phyloP scores from a whole-genome alignment of 768 basidiomycete species.

The Serendipita vermifera region DNA sequence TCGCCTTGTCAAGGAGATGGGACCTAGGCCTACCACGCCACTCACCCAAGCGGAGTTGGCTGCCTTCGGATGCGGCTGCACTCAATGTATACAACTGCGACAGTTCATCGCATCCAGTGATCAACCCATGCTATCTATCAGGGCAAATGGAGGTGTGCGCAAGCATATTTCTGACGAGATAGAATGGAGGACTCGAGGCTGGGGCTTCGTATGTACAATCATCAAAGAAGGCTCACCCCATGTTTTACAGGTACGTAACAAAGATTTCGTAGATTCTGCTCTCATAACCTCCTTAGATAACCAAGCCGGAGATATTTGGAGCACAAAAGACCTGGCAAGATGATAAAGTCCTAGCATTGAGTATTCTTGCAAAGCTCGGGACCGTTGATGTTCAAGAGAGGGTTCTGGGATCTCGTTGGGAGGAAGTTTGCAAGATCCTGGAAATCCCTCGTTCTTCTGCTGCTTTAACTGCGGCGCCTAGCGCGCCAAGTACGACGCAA shows the following conservation, averaged over 20 bases:
- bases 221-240: neutral
- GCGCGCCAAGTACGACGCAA: neutral
- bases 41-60: neutral
- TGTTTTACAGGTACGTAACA: neutral
- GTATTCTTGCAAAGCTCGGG: neutral
- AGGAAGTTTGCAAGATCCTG: slow-evolving; percentile 23
- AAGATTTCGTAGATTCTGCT: neutral
- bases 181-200: neutral
- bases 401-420: slow-evolving; percentile 25
- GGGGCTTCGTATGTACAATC: neutral
- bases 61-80: neutral
- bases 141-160: neutral
- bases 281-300: neutral
- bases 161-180: neutral
- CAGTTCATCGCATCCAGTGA: neutral
- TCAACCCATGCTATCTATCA: neutral
- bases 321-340: too few species aligned
- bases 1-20: neutral
- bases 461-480: slow-evolving; percentile 17
- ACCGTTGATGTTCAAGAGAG: slow-evolving; percentile 3
- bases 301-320: neutral
- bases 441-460: slow-evolving; percentile 19
- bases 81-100: neutral
- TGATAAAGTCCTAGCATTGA: too few species aligned
- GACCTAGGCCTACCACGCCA: neutral